phyloP scores from a whole-genome alignment of 2,329 filamentous ascomycete species.

The Akanthomyces dipterigenus region DNA sequence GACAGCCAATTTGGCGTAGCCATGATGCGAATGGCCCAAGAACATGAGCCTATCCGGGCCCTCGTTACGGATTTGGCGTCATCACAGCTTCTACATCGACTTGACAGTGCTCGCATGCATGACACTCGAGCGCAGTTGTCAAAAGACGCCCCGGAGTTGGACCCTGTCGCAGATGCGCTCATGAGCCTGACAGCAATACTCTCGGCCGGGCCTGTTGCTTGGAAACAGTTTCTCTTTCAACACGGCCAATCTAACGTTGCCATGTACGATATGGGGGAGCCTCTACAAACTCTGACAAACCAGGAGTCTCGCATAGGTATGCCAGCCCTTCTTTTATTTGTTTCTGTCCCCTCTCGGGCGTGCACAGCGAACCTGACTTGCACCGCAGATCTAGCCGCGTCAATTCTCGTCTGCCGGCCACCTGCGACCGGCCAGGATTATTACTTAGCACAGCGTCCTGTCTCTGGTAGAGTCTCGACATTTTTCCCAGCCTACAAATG shows the following conservation, averaged over 20 bases:
- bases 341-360: not conserved
- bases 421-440: slow-evolving; percentile 11
- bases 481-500: not conserved
- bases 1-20: slow-evolving; percentile 13
- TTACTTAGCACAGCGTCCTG: not conserved
- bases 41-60: slow-evolving; percentile 1
- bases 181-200: not conserved
- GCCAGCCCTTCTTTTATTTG: not conserved
- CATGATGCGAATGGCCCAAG: slow-evolving; percentile 16
- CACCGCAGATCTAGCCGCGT: slow-evolving; percentile 14
- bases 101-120: not conserved
- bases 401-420: slow-evolving; percentile 8
- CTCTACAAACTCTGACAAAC: slow-evolving; percentile 12
- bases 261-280: slow-evolving; percentile 9
- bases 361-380: not conserved
- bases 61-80: slow-evolving; percentile 13
- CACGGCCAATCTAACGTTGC: not conserved
- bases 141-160: not conserved
- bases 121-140: not conserved
- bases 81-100: not conserved
- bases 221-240: slow-evolving; percentile 5
- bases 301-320: slow-evolving; percentile 16
- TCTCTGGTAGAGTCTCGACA: not conserved
- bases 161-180: not conserved
- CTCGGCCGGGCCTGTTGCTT: slow-evolving; percentile 2